These are phyloP conservation scores for Solanum paucissectum DNA, from an alignment of 257 asterid species.

Conservation along the genomic window DNA sequence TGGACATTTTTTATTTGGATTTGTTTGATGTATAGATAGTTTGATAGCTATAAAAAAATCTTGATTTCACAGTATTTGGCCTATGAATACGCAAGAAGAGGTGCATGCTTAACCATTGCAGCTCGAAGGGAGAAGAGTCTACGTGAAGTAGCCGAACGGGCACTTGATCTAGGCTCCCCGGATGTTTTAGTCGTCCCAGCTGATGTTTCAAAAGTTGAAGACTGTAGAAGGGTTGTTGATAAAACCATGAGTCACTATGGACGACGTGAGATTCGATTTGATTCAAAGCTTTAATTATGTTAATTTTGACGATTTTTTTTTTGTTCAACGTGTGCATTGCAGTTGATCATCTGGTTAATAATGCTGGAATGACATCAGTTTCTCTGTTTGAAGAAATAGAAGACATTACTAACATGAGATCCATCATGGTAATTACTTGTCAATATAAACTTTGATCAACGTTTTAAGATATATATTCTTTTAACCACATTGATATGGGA, in stretches of 20 bases:
- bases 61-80: conserved; percentile 39
- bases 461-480: background rate
- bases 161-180: conserved; percentile 52
- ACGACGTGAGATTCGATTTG: conserved; percentile 19
- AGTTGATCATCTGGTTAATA: conserved; percentile 74
- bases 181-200: conserved; percentile 35
- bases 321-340: background rate
- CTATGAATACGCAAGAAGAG: conserved; percentile 68
- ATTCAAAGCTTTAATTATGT: background rate
- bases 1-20: background rate
- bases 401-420: conserved; percentile 27
- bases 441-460: background rate
- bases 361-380: conserved; percentile 51
- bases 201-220: conserved; percentile 42
- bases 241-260: conserved; percentile 51
- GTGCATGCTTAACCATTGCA: conserved; percentile 59
- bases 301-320: background rate
- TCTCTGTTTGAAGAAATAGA: conserved; percentile 48
- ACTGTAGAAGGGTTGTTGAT: conserved; percentile 43
- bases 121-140: conserved; percentile 60
- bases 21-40: background rate
- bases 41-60: background rate
- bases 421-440: conserved; percentile 31
- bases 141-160: conserved; percentile 46
- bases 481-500: background rate